These are phyloP conservation scores for Oryza rufipogon DNA, from an alignment of 176 grass and related monocot genomes.

Conservation along the genomic window DNA sequence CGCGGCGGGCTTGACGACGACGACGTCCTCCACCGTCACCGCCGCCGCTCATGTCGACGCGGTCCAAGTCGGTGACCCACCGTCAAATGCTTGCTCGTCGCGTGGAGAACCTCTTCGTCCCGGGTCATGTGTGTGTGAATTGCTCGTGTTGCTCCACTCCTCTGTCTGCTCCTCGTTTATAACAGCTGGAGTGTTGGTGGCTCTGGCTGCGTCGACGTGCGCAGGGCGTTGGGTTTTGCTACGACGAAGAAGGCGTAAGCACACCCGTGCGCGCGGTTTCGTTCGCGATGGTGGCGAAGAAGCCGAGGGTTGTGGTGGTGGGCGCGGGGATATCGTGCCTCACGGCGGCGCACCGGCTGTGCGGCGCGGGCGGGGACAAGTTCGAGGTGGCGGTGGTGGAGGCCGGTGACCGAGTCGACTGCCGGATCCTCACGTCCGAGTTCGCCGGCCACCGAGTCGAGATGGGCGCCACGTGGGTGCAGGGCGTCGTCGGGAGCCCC, in stretches of 20 bases:
- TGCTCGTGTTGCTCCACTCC: neutral
- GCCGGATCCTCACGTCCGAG: conserved; percentile 69
- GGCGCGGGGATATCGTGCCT: conserved; percentile 86
- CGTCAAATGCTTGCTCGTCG: no score
- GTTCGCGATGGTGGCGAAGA: conserved; percentile 55
- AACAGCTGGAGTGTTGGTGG: neutral
- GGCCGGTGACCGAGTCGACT: conserved; percentile 54
- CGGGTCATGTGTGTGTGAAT: neutral
- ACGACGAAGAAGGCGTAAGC: neutral
- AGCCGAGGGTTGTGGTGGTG: conserved; percentile 63
- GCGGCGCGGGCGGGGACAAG: conserved; percentile 41
- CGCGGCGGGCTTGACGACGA: no score
- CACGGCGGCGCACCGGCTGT: conserved; percentile 64
- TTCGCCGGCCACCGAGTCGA: conserved; percentile 76
- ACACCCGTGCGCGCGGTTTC: neutral
- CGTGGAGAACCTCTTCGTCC: no score
- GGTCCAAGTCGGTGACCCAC: no score
- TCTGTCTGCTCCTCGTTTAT: neutral
- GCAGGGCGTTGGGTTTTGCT: neutral
- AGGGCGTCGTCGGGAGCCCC: conserved; percentile 80
- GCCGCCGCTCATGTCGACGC: no score
- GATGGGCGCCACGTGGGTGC: conserved; percentile 93
- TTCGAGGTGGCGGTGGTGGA: conserved; percentile 80
- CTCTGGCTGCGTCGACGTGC: neutral
- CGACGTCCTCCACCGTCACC: no score